A percentile compares a stretch with the other conserved stretches of the same genome.
Conservation (phyloP, 2,329 filamentous ascomycete species). For the Pleochaeta shiraiana region DNA sequence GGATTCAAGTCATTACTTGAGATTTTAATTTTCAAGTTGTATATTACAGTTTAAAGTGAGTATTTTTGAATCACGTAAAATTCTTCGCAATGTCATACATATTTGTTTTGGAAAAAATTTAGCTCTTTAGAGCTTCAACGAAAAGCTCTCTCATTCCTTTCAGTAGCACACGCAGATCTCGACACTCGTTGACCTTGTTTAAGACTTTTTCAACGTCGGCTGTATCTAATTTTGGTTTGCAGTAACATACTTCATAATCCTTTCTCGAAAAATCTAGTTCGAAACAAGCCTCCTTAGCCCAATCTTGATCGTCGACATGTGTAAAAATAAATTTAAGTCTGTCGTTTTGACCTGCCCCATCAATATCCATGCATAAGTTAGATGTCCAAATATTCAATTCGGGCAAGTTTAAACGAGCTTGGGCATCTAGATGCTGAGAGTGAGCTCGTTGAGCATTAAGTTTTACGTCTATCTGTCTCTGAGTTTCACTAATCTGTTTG, state of each 20-base stretch:
- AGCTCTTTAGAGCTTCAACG: constrained; percentile 34
- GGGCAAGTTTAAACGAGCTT: constrained; percentile 73
- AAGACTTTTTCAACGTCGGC: constrained; percentile 58
- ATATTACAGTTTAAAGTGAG: too few relatives aligned
- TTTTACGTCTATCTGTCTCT: constrained; percentile 45
- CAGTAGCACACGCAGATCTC: constrained; percentile 47
- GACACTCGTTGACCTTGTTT: constrained; percentile 60
- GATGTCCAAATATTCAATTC: constrained; percentile 94
- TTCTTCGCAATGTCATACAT: too few relatives aligned
- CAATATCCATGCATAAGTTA: constrained; percentile 71
- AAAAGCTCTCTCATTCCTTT: constrained; percentile 73
- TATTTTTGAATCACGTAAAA: too few relatives aligned
- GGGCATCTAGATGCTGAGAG: constrained; percentile 54
- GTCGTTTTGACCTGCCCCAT: constrained; percentile 68
- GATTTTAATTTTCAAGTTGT: too few relatives aligned
- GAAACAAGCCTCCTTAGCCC: constrained; percentile 83
- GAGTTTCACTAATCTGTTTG: constrained; percentile 41
- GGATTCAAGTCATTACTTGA: too few relatives aligned
- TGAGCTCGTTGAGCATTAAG: constrained; percentile 51
- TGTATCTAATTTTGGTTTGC: constrained; percentile 59
- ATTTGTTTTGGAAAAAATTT: constrained; percentile 4
- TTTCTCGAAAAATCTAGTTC: constrained; percentile 62
- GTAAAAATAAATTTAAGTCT: constrained; percentile 77
- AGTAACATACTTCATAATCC: constrained; percentile 70
- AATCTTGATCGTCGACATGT: constrained; percentile 68